Evolutionary conservation across 2,329 filamentous ascomycete species (phyloP), one percentile per base, ranked within the genome.

Genomic region (Blastomyces silverae): DNA sequence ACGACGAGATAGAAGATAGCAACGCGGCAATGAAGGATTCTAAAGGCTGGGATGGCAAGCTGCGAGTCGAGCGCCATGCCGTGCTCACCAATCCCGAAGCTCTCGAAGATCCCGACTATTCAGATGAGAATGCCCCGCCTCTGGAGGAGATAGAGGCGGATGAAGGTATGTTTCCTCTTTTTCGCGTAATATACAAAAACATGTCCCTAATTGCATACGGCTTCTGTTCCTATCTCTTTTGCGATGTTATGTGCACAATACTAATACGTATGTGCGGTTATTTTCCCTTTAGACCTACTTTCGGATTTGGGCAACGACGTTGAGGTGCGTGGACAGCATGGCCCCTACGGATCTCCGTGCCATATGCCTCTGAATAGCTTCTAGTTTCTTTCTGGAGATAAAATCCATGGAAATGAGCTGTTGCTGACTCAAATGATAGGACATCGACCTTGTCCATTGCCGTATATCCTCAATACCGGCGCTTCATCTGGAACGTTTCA

Each of bases 381-480:
- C 5, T 15, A 6, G 25, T 31, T 53, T 20, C 25, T 53, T 13
- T 17, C 2, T 17, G 13, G 13, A 15, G 15, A 15, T 28, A 17
- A 52, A 28, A 25, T 44, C 6, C 6, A 6, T 25, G 6, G 37
- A 20, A 59, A 50, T 17, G 44, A 61, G 44, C 59, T 34, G 17
- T 48, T 44, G 59, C 8, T 62, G 34, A 66, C 64, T n/a, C 81
- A 1, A 81, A 28, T 11, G 8, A 39, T 67, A 92, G 78, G 91
- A 96, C 72, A 93, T 99, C 72, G 90, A 94, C 73, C 87, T 92
- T 66, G 88, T 92, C n/a, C 93, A 97, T 76, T 89, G 89, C 64
- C 90, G 92, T 69, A 84, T 99, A 72, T 79, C 84, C 28, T 92
- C 90, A 42, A 89, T 97, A 70, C 79, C 87, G 7, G 86, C 87